Evolutionary conservation across 495 filamentous ascomycete species (phyloP), one percentile per base, ranked within the genome.

Genomic region (Geopyxis carbonaria): DNA sequence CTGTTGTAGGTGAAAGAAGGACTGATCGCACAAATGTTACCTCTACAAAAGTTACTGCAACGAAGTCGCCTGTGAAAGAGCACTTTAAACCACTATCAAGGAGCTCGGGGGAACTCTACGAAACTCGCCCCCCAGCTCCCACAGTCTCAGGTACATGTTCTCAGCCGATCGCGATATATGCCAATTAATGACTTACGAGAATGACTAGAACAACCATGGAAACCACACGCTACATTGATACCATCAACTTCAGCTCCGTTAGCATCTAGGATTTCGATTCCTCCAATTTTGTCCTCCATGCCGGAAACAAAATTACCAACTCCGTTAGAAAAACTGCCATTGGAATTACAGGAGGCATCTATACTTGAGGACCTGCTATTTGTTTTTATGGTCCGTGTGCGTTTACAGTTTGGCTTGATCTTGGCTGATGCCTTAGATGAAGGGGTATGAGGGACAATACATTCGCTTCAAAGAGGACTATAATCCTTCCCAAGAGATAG

Each of bases 371-470:
- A 97, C 50, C 60, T 97, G 15, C 57, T 94, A 23, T 94, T 84
- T 57, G 84, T 91, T 2, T 87, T 94, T 47, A 94, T 95, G 87
- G 52, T 42, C 33, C 7, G 40, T 19, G 7, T 9, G 15, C 18
- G 20, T 15, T 20, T 14, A 43, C 18, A 14, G 19, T n/a, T 16
- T 13, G 13, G 32, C 25, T 20, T 4, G 9, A 11, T 27, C 15
- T 9, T 15, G 22, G 22, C 14, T 8, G 10, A 8, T 34, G 14
- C 22, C 33, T n/a, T n/a, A n/a, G n/a, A n/a, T n/a, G n/a, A 13
- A 56, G 52, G 89, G 89, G n/a, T 91, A 82, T 45, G 89, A 97
- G 60, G 89, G 89, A 20, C 84, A 92, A 57, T 94, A 94, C 57
- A 80, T 95, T 47, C 82, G 85, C 43, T 95, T 83, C 48, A 66